Evolutionary conservation across 768 basidiomycete species (phyloP), one percentile per base, ranked within the genome.

Genomic region (Amanita pseudoporphyria): DNA sequence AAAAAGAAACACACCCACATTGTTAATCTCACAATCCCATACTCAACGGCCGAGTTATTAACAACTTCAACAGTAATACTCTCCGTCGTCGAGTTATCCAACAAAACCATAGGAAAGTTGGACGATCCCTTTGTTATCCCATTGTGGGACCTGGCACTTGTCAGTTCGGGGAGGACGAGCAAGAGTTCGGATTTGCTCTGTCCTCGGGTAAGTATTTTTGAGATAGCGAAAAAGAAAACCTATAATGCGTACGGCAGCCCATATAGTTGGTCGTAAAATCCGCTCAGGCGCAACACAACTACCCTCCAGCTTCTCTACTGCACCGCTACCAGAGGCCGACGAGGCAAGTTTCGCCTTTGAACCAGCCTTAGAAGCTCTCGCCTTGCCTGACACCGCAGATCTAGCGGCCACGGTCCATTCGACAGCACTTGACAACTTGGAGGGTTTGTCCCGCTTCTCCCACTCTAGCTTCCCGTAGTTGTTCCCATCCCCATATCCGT

Each of bases 131-230:
- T 26, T 19, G 51, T 45, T 16, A 52, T 18, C 12, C 51, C 51
- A 10, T 46, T 52, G 13, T 18, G 19, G 10, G 32, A 45, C 33
- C 28, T 52, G 6, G 51, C 45, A 12, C 36, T 26, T 19, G 36
- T 16, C n/a, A 52, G n/a, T 35, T 52, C 51, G 22, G 51, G 51
- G 28, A 52, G 51, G 35, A 52, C 44, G 30, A 24, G 19, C n/a
- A 40, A 21, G 16, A 52, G 38, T 33, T 52, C 51, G 13, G 36
- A 19, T 52, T 45, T 46, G 42, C 51, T 52, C 51, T 51, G 21
- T 22, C 21, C 2, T 24, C 26, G 26, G 12, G 14, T 16, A 37
- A n/a, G 2, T 26, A 24, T 41, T 22, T 24, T 9, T 12, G 21
- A 2, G 2, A n/a, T 24, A 5, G 13, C 4, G 18, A 19, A 0